These are phyloP conservation scores for Spencermartinsiella europaea DNA, from an alignment of 805 yeast genomes.

Conservation along the genomic window DNA sequence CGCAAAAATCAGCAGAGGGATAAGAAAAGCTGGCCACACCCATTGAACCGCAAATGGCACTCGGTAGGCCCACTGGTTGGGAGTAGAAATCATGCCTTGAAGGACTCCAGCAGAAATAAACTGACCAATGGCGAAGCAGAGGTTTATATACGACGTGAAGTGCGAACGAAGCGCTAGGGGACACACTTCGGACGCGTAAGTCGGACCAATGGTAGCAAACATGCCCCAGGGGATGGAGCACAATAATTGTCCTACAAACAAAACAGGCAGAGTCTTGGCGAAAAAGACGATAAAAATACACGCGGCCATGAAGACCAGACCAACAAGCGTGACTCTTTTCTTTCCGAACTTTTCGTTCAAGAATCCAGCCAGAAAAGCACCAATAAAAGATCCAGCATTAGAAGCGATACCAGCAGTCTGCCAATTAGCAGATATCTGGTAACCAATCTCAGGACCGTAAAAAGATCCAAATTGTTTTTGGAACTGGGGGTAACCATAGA, in stretches of 20 bases:
- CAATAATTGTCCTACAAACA: conserved; percentile 33
- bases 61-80: conserved; percentile 40
- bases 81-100: conserved; percentile 32
- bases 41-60: conserved; percentile 56
- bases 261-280: conserved; percentile 35
- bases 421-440: conserved; percentile 10
- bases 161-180: conserved; percentile 46
- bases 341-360: conserved; percentile 43
- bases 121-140: conserved; percentile 55
- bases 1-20: conserved; percentile 38
- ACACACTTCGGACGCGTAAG: conserved; percentile 52
- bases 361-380: conserved; percentile 43
- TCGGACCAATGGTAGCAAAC: conserved; percentile 44
- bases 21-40: conserved; percentile 50
- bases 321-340: conserved; percentile 36
- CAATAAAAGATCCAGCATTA: conserved; percentile 38
- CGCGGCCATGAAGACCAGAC: conserved; percentile 32
- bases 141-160: conserved; percentile 46
- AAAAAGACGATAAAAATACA: conserved; percentile 45
- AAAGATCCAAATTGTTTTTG: conserved; percentile 36
- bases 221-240: conserved; percentile 46
- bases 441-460: conserved; percentile 1
- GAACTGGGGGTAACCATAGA: conserved; percentile 44
- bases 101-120: too few relatives aligned
- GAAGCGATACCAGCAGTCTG: conserved; percentile 7